Base-by-base conservation (phyloP, 108 stramenopile species). In the Cyclotella sp. region DNA sequence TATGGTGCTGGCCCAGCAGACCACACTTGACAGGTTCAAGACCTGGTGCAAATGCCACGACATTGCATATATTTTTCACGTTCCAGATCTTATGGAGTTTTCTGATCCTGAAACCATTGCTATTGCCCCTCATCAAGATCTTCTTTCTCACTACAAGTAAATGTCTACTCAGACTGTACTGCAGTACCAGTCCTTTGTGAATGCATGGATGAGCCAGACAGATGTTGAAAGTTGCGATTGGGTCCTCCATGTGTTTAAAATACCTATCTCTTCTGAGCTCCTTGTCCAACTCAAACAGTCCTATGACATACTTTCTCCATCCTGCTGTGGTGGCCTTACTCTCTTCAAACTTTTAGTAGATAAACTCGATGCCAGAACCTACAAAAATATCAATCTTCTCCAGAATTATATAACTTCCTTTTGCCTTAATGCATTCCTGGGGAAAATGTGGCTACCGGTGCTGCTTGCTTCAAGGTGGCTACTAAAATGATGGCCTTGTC, bases 331-430 rank as follows among this genome's bases (percentile, higher is more conserved):
- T 29, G 58, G 58, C 22, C 28, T 59, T 9, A 8, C 18, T 7
- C 16, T 59, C 58, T 59, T 59, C 28, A 59, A 59, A 59, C 28
- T 59, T 6, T 29, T 59, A 26, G 10, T 26, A 7, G 58, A 59
- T 15, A 29, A 11, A 8, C 24, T 26, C 28, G 9, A 59, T 29
- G 18, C 24, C 8, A 59, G 16, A 26, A 59, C 27, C 9, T 27
- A 6, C 18, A 29, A 59, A 15, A 59, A 29, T 29, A 27, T 10
- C 6, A 15, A 59, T 8, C 58, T 59, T 16, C 16, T 15, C 28
- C 58, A 29, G 11, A 29, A 59, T 15, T 59, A 15, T 29, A 8
- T 59, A 8, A 26, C 7, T 8, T 28, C 22, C 6, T 59, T 15
- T 18, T 8, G 28, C 13, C 27, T 59, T 9, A 8, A 27, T 29